These are phyloP conservation scores for Populus pruinosa DNA, from an alignment of 345 rosid species.

Conservation along the genomic window DNA sequence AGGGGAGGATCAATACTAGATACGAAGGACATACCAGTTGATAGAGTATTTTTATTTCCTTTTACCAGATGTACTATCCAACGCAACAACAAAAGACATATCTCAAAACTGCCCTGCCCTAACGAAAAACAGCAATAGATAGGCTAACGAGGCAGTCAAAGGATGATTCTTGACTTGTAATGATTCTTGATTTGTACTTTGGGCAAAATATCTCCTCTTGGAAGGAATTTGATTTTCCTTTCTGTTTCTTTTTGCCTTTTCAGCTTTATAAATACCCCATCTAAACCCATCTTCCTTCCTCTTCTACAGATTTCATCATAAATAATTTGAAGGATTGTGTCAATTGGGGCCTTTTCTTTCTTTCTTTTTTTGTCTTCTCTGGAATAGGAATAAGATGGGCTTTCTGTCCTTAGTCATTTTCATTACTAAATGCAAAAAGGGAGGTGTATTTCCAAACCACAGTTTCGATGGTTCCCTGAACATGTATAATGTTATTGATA, in stretches of 20 bases:
- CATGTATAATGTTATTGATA: too few relatives aligned
- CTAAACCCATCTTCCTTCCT: not conserved
- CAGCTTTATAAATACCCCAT: constrained; percentile 27
- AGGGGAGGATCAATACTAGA: not conserved
- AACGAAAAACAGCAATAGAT: constrained; percentile 2
- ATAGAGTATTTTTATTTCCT: not conserved
- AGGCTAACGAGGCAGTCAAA: constrained; percentile 35
- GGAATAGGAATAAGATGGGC: not conserved
- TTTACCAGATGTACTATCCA: not conserved
- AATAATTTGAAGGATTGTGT: not conserved
- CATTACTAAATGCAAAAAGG: too few relatives aligned
- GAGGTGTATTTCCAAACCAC: too few relatives aligned
- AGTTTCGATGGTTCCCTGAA: too few relatives aligned
- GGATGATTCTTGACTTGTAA: constrained; percentile 32
- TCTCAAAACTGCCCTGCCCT: not conserved
- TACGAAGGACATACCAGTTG: too few relatives aligned
- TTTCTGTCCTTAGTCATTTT: not conserved
- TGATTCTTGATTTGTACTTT: constrained; percentile 39
- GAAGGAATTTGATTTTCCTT: constrained; percentile 14
- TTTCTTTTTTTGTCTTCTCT: not conserved
- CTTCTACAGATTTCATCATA: not conserved
- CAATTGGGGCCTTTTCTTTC: not conserved
- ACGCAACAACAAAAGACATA: not conserved
- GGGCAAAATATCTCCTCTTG: constrained; percentile 30
- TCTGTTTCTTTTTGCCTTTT: constrained; percentile 32